Evolutionary conservation across 2,329 filamentous ascomycete species (phyloP), one percentile per base, ranked within the genome.

Genomic region (Fulvia fulva): DNA sequence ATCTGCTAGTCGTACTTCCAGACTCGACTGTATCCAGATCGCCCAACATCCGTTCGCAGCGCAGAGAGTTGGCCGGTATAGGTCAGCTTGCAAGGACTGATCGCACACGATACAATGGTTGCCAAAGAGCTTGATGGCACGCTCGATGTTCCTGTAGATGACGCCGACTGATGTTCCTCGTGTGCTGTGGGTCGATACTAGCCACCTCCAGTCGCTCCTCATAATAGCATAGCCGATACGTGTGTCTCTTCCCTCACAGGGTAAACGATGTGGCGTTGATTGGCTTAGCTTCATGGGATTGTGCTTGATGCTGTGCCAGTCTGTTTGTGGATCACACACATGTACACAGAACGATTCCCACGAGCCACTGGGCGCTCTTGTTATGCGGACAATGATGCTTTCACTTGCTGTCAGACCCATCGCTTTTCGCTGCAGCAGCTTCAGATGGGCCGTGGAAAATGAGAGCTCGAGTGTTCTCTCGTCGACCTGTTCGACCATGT

Each of bases 281-380:
- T 16, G 25, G n/a, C 14, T 25, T 4, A 46, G 28, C 16, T 52
- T 52, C 32, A 57, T 32, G 12, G 55, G 37, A 21, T n/a, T 30
- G 37, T 57, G 55, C n/a, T 45, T 21, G 4, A 44, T 21, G 6
- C 19, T 16, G 1, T 22, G 12, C 46, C 34, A 52, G n/a, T 57
- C 49, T 19, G 49, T 57, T n/a, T 52, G n/a, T 2, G 49, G 5
- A 21, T 57, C 55, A 11, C 52, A 25, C 7, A 25, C n/a, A 22
- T 57, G 55, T 14, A 51, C 47, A 37, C 55, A 57, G 34, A 57
- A 57, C 9, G 55, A 51, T 25, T 51, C 37, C 21, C 55, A n/a
- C 1, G 22, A 28, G 2, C 47, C 49, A 22, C 43, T 32, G 3
- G 5, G 22, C 8, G 14, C n/a, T 12, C n/a, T 32, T 1, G 55